Evolutionary conservation across 2,329 filamentous ascomycete genomes (phyloP).

Genomic region (Apiospora kogelbergensis): DNA sequence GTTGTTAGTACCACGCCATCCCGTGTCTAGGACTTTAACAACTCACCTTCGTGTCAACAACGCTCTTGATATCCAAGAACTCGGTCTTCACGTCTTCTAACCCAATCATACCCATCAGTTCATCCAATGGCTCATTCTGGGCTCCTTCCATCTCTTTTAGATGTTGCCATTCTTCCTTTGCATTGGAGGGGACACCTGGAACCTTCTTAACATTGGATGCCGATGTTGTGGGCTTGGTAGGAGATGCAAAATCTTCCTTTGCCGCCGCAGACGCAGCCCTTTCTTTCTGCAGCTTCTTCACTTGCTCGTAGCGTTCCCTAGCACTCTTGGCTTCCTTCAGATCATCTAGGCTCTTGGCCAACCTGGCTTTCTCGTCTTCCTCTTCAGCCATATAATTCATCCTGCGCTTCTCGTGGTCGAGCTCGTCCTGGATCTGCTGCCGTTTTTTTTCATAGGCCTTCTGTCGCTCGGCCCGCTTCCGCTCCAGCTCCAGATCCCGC

Average conservation of each 20-base stretch:
- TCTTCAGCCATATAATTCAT: constrained; percentile 45
- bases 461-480: constrained; percentile 43
- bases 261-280: neutral
- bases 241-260: neutral
- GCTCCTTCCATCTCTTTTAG: constrained; percentile 56
- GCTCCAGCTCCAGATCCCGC: constrained; percentile 52
- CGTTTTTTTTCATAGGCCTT: constrained; percentile 45
- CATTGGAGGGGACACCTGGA: constrained; percentile 21
- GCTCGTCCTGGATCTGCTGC: constrained; percentile 52
- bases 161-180: constrained; percentile 58
- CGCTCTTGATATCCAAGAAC: constrained; percentile 62
- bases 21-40: too few species aligned
- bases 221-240: constrained; percentile 5
- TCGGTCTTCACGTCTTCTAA: constrained; percentile 67
- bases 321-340: constrained; percentile 41
- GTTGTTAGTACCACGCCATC: neutral
- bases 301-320: constrained; percentile 20
- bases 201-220: neutral
- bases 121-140: constrained; percentile 55
- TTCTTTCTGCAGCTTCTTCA: constrained; percentile 16
- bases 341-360: constrained; percentile 48
- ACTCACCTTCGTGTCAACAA: constrained; percentile 52
- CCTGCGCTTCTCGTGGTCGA: constrained; percentile 45
- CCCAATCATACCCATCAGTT: constrained; percentile 69
- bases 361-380: constrained; percentile 39